These are phyloP conservation scores for Magnaporthiopsis rhizophila DNA, from an alignment of 2,329 filamentous ascomycete genomes.

Conservation along the genomic window DNA sequence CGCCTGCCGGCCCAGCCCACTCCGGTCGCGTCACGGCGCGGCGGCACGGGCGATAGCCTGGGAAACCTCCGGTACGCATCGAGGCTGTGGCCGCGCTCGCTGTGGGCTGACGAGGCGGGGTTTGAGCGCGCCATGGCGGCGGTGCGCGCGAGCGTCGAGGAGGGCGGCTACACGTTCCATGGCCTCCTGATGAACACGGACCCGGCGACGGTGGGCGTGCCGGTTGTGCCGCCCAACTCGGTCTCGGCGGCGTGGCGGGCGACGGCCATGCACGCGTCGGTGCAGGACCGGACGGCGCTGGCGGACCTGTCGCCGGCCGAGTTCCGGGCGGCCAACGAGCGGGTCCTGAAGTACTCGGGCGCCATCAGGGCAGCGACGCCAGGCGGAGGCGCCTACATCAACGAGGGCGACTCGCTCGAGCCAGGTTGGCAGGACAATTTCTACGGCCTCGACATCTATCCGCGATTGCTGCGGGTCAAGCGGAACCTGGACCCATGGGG, in stretches of 20 bases:
- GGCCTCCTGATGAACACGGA: slow-evolving; percentile 23
- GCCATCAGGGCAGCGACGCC: slow-evolving; percentile 20
- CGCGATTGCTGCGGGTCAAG: slow-evolving; percentile 27
- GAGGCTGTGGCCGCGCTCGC: slow-evolving; percentile 27
- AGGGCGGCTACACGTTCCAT: slow-evolving; percentile 27
- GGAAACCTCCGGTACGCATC: slow-evolving; percentile 20
- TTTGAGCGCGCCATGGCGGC: slow-evolving; percentile 21
- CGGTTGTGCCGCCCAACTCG: slow-evolving; percentile 9
- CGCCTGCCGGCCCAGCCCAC: slow-evolving; percentile 9
- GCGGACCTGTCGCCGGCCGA: slow-evolving; percentile 9
- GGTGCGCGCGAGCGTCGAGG: slow-evolving; percentile 24
- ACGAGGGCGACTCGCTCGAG: slow-evolving; percentile 32
- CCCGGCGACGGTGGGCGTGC: slow-evolving; percentile 14
- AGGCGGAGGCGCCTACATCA: slow-evolving; percentile 26
- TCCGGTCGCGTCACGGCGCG: slow-evolving; percentile 13
- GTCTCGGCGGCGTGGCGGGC: slow-evolving; percentile 19
- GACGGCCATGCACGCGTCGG: slow-evolving; percentile 16
- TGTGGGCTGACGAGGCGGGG: slow-evolving; percentile 17
- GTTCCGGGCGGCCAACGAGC: slow-evolving; percentile 10
- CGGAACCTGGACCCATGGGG: slow-evolving; percentile 27
- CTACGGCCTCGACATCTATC: slow-evolving; percentile 24
- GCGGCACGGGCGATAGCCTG: slow-evolving; percentile 12
- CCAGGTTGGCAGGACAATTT: slow-evolving; percentile 25
- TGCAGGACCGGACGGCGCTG: slow-evolving; percentile 12
- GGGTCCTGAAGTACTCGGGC: slow-evolving; percentile 12